A percentile compares a stretch with the other conserved stretches of the same genome.
phyloP scores from a whole-genome alignment of 768 basidiomycete genomes.

The Lactarius sp. region DNA sequence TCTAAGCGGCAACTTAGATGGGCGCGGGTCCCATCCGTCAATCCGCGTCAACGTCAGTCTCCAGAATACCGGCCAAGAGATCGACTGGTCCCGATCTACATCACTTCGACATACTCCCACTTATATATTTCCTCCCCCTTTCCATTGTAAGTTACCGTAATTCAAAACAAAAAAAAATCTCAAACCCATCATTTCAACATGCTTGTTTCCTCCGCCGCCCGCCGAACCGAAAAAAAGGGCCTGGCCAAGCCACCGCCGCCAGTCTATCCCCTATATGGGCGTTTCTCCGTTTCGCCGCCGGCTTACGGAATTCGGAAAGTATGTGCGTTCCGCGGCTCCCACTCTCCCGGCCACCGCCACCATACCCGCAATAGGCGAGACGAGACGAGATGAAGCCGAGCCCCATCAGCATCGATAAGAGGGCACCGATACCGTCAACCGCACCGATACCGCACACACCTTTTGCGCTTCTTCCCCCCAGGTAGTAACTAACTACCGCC shows the following conservation, averaged over 20 bases:
- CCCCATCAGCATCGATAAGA: not conserved
- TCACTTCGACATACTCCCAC: not conserved
- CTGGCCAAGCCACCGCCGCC: not conserved
- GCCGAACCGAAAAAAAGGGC: constrained; percentile 1
- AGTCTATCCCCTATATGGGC: not conserved
- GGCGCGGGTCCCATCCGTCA: constrained; percentile 2
- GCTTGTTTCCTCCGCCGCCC: constrained; percentile 8
- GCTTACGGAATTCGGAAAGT: constrained; percentile 20
- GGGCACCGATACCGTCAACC: not conserved
- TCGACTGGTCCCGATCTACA: constrained; percentile 12
- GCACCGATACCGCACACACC: not conserved
- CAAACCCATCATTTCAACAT: not conserved
- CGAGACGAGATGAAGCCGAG: not conserved
- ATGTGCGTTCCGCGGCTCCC: constrained; percentile 12
- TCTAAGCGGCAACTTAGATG: constrained; percentile 20
- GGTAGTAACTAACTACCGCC: constrained; percentile 9
- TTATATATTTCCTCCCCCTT: not conserved
- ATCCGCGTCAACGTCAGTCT: constrained; percentile 12
- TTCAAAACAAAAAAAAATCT: not conserved
- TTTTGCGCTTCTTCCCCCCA: not conserved
- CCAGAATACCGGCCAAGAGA: constrained; percentile 10
- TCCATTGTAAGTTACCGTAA: not conserved
- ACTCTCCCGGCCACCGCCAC: not conserved
- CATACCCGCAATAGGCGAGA: not conserved
- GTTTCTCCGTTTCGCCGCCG: constrained; percentile 22